Base-by-base conservation (phyloP, 129 eudicot genomes). In the Lonicera japonica region DNA sequence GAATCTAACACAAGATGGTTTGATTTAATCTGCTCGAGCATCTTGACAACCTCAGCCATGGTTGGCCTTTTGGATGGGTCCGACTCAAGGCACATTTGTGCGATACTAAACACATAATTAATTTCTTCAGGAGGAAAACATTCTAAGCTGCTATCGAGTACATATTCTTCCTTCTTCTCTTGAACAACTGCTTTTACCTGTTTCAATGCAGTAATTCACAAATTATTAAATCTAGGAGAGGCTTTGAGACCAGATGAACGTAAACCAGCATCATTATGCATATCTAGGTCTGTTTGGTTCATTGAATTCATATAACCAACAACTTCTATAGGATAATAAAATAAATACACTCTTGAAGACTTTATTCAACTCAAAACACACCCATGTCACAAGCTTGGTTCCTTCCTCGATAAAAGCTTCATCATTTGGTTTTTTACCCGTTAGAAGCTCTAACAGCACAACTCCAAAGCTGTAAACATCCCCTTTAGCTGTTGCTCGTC, bases 381-480 rank as follows among this genome's bases (percentile, higher is more conserved):
- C 96, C 96, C 98, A 92, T 15, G 86, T 84, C 15, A 92, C 98
- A 12, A 92, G 86, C 70, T 81, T 85, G 13, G 98, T 92, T 65
- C 98, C 98, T 56, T 87, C 98, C 79, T 87, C 96, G 14, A 91
- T 65, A 55, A 92, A 92, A 24, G 82, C 70, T 75, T 84, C 96
- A 62, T 92, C 96, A 12, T 84, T 75, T 18, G 98, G 98, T 58
- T 72, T 87, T 75, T 68, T 92, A 25, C 98, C 98, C 0, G 96
- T 92, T 81, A 92, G 67, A 63, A 92, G 88, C 76, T 92, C 98
- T 16, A 92, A 80, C 58, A 92, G 57, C 29, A 87, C 96, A 21
- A 92, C 95, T 4, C 98, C 98, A 58, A 77, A 92, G 78, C 98
- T 92, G 61, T 92, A 92, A 40, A 92, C 96, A 72, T 92, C 96